Evolutionary conservation across 2,329 filamentous ascomycete genomes (phyloP), one percentile per base, ranked within the genome.

Genomic region (Drechslera avenae): DNA sequence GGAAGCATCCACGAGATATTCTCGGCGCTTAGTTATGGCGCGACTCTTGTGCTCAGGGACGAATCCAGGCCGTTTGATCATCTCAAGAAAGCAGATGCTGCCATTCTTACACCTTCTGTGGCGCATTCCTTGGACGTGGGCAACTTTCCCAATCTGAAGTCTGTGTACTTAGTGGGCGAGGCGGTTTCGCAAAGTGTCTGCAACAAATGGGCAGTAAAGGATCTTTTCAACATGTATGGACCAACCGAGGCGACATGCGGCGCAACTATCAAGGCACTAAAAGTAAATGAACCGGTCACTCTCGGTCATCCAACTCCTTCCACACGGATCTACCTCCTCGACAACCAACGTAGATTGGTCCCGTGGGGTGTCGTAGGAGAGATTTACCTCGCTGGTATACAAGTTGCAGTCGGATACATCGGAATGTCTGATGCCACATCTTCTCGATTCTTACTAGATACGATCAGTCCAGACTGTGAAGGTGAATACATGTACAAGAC

Each of bases 191-290:
- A 75, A 53, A 32, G 37, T 4, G 52, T 73, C 2, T 57, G 46
- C 23, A 71, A 77, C 39, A 41, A 5, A 1, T 78, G 76, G 76
- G 39, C 45, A 5, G 39, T 28, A n/a, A 28, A 32, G 8, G 34
- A 32, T 7, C n/a, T 76, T 1, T 77, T 71, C 59, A 79, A 79
- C 52, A 72, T 73, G 67, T 80, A 79, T 45, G 77, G 77, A 0
- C 78, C 78, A 4, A 76, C 74, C 0, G 77, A 78, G 54, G 68
- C 54, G 2, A 78, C 74, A 0, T 71, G 70, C 41, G 73, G 72
- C 5, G 70, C 72, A 0, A 75, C 71, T 1, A 73, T 76, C 30
- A 66, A 72, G 34, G 39, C 42, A 3, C 56, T 78, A 0, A 33
- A 16, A 0, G 54, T 63, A 0, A 47, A 58, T 0, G 7, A 65